Percentiles rank a stretch among this genome's conserved stretches.
Evolutionary conservation across 176 grass and related monocot genomes (phyloP).

Genomic region (Oryza officinalis): DNA sequence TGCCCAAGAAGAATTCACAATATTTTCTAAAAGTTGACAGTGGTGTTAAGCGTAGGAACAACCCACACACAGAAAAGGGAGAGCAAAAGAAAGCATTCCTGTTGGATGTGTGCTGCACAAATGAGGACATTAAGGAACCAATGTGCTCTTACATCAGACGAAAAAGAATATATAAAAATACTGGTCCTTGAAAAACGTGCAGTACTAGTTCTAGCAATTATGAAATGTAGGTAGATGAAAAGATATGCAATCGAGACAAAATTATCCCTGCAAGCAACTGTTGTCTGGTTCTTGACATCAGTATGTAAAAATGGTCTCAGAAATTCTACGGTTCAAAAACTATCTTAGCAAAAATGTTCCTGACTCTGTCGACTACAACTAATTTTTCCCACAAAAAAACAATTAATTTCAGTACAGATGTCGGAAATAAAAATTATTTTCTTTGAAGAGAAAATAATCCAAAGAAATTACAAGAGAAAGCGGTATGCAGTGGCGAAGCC

Average conservation of each 20-base stretch:
- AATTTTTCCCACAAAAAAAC: neutral
- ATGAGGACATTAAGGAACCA: neutral
- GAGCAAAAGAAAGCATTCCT: neutral
- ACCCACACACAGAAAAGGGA: neutral
- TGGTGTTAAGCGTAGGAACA: neutral
- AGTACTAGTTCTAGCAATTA: neutral
- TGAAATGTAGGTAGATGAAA: neutral
- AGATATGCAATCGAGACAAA: neutral
- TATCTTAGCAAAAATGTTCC: constrained; percentile 1
- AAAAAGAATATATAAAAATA: neutral
- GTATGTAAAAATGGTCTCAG: neutral
- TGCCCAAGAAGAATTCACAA: constrained; percentile 2
- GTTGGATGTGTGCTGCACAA: neutral
- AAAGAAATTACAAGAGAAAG: neutral
- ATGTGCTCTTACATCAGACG: neutral
- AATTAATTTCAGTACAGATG: neutral
- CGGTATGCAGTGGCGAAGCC: too few relatives aligned
- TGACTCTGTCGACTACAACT: neutral
- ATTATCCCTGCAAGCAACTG: neutral
- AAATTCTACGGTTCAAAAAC: neutral
- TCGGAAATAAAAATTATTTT: neutral
- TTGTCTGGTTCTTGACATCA: neutral
- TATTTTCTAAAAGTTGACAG: neutral
- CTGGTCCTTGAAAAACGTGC: neutral
- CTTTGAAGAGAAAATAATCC: neutral